A percentile compares a stretch with the other conserved stretches of the same genome.
These are phyloP conservation scores for Triticum timopheevii DNA, from an alignment of 176 grass and related monocot species.

Conservation along the genomic window DNA sequence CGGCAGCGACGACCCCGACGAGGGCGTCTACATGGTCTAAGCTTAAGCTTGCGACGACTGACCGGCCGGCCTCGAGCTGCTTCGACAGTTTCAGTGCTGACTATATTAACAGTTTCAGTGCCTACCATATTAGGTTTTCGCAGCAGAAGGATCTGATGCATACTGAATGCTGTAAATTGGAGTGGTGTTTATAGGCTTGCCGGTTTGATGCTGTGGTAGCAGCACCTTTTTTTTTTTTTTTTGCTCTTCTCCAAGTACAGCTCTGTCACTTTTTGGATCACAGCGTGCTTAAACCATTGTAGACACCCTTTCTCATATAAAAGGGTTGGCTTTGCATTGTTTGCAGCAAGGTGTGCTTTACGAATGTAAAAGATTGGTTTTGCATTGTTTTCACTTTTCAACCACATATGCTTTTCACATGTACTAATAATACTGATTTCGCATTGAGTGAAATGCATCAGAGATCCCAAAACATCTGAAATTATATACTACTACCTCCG, in stretches of 20 bases:
- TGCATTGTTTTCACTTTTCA: background rate
- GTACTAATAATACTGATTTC: background rate
- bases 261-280: slow-evolving; percentile 2
- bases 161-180: background rate
- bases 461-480: background rate
- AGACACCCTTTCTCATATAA: background rate
- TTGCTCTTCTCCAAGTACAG: background rate
- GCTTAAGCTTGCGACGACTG: background rate
- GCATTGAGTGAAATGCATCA: background rate
- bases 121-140: background rate
- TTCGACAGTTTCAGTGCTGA: background rate
- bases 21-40: slow-evolving; percentile 65
- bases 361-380: background rate
- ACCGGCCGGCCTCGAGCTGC: background rate
- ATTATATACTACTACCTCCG: no score
- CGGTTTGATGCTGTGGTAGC: background rate
- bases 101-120: background rate
- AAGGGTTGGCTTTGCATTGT: background rate
- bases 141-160: background rate
- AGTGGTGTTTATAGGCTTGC: background rate
- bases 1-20: slow-evolving; percentile 50
- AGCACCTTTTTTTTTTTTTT: background rate
- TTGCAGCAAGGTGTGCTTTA: background rate
- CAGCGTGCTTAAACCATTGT: background rate
- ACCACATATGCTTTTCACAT: background rate